Percentiles rank a stretch among this genome's conserved stretches.
Evolutionary conservation across 768 basidiomycete genomes (phyloP).

Genomic region (Pleurotus djamor): DNA sequence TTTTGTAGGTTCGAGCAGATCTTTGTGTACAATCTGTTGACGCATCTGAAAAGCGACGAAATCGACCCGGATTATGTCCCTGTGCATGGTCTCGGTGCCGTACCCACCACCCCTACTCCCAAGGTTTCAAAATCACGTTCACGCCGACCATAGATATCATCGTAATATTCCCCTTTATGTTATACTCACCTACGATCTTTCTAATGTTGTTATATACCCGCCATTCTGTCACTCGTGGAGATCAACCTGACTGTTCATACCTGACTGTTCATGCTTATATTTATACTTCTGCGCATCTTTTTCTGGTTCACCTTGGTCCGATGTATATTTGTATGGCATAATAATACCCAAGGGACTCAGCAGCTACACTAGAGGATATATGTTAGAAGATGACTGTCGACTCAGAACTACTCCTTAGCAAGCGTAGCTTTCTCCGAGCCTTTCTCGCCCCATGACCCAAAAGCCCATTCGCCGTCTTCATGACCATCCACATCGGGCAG

Average conservation of each 20-base stretch:
- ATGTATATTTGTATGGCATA: constrained; percentile 2
- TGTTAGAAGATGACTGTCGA: no score
- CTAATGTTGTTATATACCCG: constrained; percentile 6
- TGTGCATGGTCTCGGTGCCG: constrained; percentile 76
- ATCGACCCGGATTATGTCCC: constrained; percentile 81
- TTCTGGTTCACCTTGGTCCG: not conserved
- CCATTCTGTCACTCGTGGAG: constrained; percentile 1
- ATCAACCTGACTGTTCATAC: constrained; percentile 3
- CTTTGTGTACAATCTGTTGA: constrained; percentile 82
- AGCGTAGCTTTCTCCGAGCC: not conserved
- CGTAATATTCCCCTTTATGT: constrained; percentile 9
- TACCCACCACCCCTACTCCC: constrained; percentile 39
- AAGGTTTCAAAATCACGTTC: constrained; percentile 56
- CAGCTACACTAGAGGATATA: not conserved
- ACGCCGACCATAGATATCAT: constrained; percentile 33
- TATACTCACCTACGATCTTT: not conserved
- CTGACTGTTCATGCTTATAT: not conserved
- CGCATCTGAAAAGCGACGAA: constrained; percentile 73
- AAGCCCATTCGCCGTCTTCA: constrained; percentile 41
- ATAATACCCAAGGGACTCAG: not conserved
- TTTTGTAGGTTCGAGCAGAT: constrained; percentile 75
- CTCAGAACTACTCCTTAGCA: not conserved
- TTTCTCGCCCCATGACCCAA: constrained; percentile 42
- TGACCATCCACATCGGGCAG: constrained; percentile 15
- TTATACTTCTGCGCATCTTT: not conserved